Evolutionary conservation across 371 early-diverging fungal genomes (phyloP).

Genomic region (Mucor irregularis): DNA sequence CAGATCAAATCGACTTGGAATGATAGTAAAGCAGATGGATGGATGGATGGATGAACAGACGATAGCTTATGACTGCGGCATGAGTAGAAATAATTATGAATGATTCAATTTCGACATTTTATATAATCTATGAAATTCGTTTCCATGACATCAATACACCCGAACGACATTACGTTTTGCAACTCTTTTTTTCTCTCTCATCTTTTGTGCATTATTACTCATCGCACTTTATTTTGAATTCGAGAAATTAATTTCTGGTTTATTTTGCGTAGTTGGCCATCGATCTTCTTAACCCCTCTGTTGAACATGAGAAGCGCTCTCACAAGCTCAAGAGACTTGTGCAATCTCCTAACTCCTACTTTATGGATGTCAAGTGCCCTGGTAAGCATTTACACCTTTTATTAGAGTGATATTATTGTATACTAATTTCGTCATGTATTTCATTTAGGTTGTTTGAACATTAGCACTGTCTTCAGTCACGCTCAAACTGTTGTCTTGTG

Average conservation of each 20-base stretch:
- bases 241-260: not conserved
- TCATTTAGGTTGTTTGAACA: constrained; percentile 85
- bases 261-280: constrained; percentile 82
- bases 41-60: constrained; percentile 16
- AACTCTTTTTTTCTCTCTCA: not conserved
- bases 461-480: constrained; percentile 98
- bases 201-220: not conserved
- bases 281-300: constrained; percentile 98
- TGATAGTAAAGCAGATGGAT: constrained; percentile 1
- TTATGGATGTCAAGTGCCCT: constrained; percentile 99
- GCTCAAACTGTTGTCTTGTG: constrained; percentile 98
- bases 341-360: constrained; percentile 99
- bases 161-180: no score
- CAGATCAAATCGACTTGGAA: not conserved
- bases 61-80: no score
- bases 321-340: constrained; percentile 99
- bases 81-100: no score
- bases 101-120: no score
- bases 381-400: constrained; percentile 52
- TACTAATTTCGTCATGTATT: not conserved
- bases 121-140: no score
- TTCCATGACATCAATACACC: no score
- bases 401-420: not conserved
- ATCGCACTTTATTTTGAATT: not conserved
- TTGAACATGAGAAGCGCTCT: constrained; percentile 88